Base-by-base conservation (phyloP, 257 asterid genomes). In the Penstemon eatonii region DNA sequence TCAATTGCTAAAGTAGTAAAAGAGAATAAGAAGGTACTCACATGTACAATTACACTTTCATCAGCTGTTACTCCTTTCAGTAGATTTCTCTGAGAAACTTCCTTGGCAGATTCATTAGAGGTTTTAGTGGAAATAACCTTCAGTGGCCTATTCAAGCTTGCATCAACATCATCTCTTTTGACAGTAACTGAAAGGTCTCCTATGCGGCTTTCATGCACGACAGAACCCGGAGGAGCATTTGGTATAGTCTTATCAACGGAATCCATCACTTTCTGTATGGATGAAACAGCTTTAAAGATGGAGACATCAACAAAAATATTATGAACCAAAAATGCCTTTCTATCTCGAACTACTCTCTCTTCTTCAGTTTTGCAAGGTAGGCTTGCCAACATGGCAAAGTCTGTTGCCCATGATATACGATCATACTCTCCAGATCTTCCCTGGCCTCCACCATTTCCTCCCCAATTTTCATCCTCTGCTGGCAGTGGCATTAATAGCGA, bases 281-380 rank as follows among this genome's bases (percentile, higher is more conserved):
- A 82, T 52, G 96, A 85, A 76, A 89, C 96, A 42, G 95, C 99
- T 82, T 84, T 91, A 75, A 84, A 79, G 73, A 79, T 80, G 61
- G 99, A 75, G 69, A 94, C 93, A 62, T 91, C 99, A 49, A 94
- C 76, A 78, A 94, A 94, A 63, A 91, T 93, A 81, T 82, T 94
- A 73, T 94, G 99, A 75, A 94, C 87, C 85, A 94, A 83, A 82
- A 94, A 94, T 9, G 97, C 99, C 82, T 94, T 94, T 56, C 99
- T 87, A 73, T 94, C 99, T 53, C 99, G 85, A 60, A 85, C 82
- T 68, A 86, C 93, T 77, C 99, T 91, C 83, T 91, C 97, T 58
- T 94, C 99, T 70, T 94, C 99, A 42, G 96, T 89, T 79, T 87
- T 87, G 85, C 96, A 91, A 46, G 99, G 95, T 37, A 91, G 81